These are phyloP conservation scores for Talaromyces borbonicus DNA, from an alignment of 495 filamentous ascomycete species.

Conservation along the genomic window DNA sequence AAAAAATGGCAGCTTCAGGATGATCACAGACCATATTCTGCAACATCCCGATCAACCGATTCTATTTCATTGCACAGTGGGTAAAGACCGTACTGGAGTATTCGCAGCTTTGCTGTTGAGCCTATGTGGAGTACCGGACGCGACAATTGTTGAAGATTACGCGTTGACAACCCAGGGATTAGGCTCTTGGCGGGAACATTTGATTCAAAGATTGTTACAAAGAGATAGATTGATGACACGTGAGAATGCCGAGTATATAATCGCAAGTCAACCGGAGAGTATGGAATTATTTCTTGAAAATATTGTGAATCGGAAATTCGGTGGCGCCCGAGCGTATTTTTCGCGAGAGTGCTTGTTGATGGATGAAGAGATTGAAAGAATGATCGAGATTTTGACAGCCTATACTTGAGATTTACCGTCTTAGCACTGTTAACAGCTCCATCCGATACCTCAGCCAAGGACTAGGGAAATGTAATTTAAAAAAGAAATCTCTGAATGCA, in stretches of 20 bases:
- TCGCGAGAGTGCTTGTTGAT: neutral
- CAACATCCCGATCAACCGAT: slow-evolving; percentile 14
- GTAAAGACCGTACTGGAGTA: slow-evolving; percentile 57
- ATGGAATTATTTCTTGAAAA: neutral
- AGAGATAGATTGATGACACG: neutral
- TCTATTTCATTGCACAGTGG: slow-evolving; percentile 47
- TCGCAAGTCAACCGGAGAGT: neutral
- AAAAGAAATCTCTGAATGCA: too few species aligned
- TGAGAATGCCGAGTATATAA: neutral
- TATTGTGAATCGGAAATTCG: neutral
- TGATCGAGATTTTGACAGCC: neutral
- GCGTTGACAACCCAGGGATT: slow-evolving; percentile 31
- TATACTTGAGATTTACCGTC: too few species aligned
- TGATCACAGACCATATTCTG: slow-evolving; percentile 6
- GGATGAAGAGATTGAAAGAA: neutral
- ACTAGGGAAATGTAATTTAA: too few species aligned
- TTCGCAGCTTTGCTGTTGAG: slow-evolving; percentile 48
- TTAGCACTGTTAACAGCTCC: too few species aligned
- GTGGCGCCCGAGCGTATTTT: neutral
- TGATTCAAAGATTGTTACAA: neutral
- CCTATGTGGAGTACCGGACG: slow-evolving; percentile 45
- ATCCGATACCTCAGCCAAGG: too few species aligned
- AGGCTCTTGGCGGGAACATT: neutral
- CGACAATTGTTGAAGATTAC: slow-evolving; percentile 53
- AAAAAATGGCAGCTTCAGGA: slow-evolving; percentile 7